Conservation (phyloP, 352 stramenopile genomes). For the Globisporangium heterothallicum region DNA sequence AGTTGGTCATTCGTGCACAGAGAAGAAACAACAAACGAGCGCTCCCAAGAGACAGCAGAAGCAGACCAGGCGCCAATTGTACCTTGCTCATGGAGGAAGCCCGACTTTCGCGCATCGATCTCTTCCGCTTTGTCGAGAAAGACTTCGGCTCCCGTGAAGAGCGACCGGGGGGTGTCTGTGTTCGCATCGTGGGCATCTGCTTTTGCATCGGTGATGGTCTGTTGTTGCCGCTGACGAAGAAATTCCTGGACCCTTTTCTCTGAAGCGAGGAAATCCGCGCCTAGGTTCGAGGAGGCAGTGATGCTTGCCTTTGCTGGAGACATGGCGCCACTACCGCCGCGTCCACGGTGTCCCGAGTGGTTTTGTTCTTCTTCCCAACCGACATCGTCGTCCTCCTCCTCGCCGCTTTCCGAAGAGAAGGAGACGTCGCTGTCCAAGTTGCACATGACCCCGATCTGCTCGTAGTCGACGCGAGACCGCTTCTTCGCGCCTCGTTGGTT, state of each 20-base stretch:
- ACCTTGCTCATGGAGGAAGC: constrained; percentile 40
- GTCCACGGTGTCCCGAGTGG: too few relatives aligned
- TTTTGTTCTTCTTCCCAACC: neutral
- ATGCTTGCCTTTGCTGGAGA: too few relatives aligned
- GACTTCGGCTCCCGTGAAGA: constrained; percentile 41
- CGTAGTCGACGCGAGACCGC: constrained; percentile 37
- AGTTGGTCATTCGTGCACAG: neutral
- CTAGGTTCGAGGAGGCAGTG: constrained; percentile 11
- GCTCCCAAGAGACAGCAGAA: neutral
- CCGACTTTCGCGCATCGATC: constrained; percentile 27
- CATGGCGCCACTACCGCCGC: too few relatives aligned
- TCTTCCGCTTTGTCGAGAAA: constrained; percentile 46
- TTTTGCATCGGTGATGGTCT: neutral
- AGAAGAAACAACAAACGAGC: neutral
- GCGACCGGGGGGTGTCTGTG: constrained; percentile 37
- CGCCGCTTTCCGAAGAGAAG: constrained; percentile 22
- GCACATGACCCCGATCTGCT: constrained; percentile 40
- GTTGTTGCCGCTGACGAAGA: constrained; percentile 11
- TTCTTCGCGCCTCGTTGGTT: neutral
- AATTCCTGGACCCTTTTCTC: constrained; percentile 43
- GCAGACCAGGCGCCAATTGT: neutral
- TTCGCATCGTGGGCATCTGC: too few relatives aligned
- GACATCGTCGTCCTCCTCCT: neutral
- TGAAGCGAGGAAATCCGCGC: constrained; percentile 27
- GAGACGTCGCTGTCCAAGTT: constrained; percentile 55